phyloP scores from a whole-genome alignment of 352 stramenopile genomes.

The Pythium oligandrum region DNA sequence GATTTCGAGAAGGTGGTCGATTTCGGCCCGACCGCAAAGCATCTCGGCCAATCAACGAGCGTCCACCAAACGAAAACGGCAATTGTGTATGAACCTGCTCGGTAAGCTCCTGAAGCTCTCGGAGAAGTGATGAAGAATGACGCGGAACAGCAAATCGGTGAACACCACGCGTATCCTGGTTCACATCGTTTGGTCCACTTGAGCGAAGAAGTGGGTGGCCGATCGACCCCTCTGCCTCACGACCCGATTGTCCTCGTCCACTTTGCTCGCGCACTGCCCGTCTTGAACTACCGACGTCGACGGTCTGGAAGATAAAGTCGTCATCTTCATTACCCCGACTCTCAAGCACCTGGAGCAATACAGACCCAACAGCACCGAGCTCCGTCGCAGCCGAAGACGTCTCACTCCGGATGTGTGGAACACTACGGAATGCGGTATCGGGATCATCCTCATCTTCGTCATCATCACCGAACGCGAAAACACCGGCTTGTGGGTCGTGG shows the following conservation, averaged over 20 bases:
- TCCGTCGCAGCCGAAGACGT: slow-evolving; percentile 1
- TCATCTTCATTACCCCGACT: slow-evolving; percentile 6
- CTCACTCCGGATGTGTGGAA: not conserved
- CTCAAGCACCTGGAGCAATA: slow-evolving; percentile 15
- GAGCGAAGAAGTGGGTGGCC: slow-evolving; percentile 15
- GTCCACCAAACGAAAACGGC: slow-evolving; percentile 24
- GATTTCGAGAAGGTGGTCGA: slow-evolving; percentile 55
- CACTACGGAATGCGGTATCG: slow-evolving; percentile 20
- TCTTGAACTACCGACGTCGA: slow-evolving; percentile 4
- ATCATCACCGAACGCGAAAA: slow-evolving; percentile 25
- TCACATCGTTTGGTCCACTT: not conserved
- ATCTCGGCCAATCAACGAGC: slow-evolving; percentile 31
- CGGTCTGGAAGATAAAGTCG: slow-evolving; percentile 27
- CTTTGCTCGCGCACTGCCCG: not conserved
- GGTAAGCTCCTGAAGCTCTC: slow-evolving; percentile 68
- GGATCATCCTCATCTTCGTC: slow-evolving; percentile 29
- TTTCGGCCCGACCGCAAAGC: slow-evolving; percentile 38
- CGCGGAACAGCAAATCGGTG: slow-evolving; percentile 46
- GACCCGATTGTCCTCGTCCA: not conserved
- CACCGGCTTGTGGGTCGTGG: slow-evolving; percentile 6
- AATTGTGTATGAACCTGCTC: slow-evolving; percentile 75
- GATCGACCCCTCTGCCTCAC: not conserved
- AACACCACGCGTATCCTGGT: not conserved
- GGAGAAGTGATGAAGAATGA: slow-evolving; percentile 60
- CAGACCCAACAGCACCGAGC: slow-evolving; percentile 5